These are phyloP conservation scores for Endocladia muricata DNA, from an alignment of 31 red algal genomes.

Conservation along the genomic window DNA sequence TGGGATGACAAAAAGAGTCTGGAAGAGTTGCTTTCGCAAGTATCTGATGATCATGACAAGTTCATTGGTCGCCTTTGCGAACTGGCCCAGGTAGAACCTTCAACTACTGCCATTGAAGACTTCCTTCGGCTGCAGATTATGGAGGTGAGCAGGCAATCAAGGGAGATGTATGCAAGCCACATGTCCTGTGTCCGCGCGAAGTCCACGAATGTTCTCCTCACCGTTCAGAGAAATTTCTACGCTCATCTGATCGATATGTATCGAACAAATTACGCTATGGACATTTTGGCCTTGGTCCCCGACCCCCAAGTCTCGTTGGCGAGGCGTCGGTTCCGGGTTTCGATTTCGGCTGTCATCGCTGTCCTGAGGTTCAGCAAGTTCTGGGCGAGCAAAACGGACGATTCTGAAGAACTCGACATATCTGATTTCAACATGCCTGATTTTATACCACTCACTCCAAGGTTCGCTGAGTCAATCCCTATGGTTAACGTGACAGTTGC, in stretches of 20 bases:
- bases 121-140: slow-evolving; percentile 1
- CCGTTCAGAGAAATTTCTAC: slow-evolving; percentile 36
- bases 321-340: slow-evolving; percentile 10
- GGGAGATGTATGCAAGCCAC: not conserved
- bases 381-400: not conserved
- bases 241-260: slow-evolving; percentile 42
- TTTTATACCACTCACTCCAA: not conserved
- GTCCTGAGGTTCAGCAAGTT: not conserved
- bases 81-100: slow-evolving; percentile 14
- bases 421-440: slow-evolving; percentile 30
- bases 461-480: too few relatives aligned
- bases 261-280: slow-evolving; percentile 45
- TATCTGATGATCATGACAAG: slow-evolving; percentile 4
- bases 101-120: slow-evolving; percentile 41
- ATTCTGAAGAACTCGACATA: slow-evolving; percentile 19
- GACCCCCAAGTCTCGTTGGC: not conserved
- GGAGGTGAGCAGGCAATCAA: not conserved
- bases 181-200: not conserved
- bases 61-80: slow-evolving; percentile 25
- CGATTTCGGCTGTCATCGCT: not conserved
- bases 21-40: slow-evolving; percentile 15
- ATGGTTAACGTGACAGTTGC: slow-evolving; percentile 43
- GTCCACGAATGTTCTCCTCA: slow-evolving; percentile 6
- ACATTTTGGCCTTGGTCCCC: slow-evolving; percentile 13
- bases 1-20: slow-evolving; percentile 6